Evolutionary conservation across 768 basidiomycete species (phyloP), one percentile per base, ranked within the genome.

Genomic region (Boletus rubropictus): DNA sequence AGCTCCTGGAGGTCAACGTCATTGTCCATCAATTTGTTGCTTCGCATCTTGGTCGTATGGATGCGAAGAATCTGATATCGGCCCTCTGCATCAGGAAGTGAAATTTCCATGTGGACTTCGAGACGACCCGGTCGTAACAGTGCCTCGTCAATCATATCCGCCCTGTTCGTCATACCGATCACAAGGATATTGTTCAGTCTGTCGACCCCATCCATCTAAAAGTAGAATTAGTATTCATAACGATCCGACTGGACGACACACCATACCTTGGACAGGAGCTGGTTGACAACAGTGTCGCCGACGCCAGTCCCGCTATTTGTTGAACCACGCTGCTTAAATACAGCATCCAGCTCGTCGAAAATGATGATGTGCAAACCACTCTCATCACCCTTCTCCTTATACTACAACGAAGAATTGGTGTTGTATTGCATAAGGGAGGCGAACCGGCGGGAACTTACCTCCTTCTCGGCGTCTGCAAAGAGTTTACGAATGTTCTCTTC

Each of bases 61-160:
- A 99, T 99, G 55, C 74, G 88, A 50, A 99, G 77, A 57, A 98
- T 99, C 69, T 99, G 96, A 48, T 76, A 72, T 2, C 96, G 88
- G 24, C 96, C 96, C 2, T 84, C 69, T 61, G 92, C 94, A 60
- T 98, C 95, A 0, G 96, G 96, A 1, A 99, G 76, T 3, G 94
- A 97, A 51, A 99, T 98, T 69, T 99, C 96, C 86, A 99, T 96
- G 69, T 98, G 96, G 12, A 98, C 94, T 66, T 99, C 96, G 39
- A 99, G 84, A 74, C 96, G 94, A 35, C 96, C 96, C 1, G 96
- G 94, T 58, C 96, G 93, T 5, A 97, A 78, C 2, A 98, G 78
- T 7, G 95, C 96, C 63, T 99, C 96, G 60, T 99, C 96, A 57
- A 99, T 97, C 94, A 99, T 91, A 74, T 99, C 96, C 35, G 82